Evolutionary conservation across 78 protist genomes (phyloP).

Genomic region (Isochrysis galbana): DNA sequence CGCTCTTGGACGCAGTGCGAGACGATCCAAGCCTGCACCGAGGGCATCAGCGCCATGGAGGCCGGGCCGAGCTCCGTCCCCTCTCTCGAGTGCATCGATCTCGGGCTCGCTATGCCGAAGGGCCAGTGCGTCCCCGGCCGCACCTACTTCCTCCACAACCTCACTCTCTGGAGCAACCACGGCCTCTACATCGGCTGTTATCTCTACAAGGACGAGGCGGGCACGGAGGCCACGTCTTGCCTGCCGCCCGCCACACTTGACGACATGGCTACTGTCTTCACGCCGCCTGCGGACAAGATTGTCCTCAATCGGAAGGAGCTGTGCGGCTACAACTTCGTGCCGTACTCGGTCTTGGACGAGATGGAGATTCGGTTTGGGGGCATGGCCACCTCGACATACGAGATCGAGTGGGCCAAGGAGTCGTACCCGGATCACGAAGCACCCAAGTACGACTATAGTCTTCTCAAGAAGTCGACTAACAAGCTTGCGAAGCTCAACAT

Average conservation of each 20-base stretch:
- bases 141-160: background rate
- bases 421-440: background rate
- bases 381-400: background rate
- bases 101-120: background rate
- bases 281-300: background rate
- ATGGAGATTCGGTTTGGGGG: background rate
- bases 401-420: background rate
- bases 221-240: background rate
- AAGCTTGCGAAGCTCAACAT: background rate
- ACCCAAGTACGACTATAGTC: background rate
- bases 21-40: background rate
- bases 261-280: background rate
- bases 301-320: background rate
- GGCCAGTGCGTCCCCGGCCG: background rate
- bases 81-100: background rate
- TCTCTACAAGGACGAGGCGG: background rate
- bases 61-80: background rate
- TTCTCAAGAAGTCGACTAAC: background rate
- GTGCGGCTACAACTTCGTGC: background rate
- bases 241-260: background rate
- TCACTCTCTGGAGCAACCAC: background rate
- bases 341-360: background rate
- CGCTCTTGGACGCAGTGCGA: background rate
- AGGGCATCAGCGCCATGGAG: background rate
- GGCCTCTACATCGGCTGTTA: background rate